Conservation (phyloP, 805 yeast species). For the Kregervanrija fluxuum region DNA sequence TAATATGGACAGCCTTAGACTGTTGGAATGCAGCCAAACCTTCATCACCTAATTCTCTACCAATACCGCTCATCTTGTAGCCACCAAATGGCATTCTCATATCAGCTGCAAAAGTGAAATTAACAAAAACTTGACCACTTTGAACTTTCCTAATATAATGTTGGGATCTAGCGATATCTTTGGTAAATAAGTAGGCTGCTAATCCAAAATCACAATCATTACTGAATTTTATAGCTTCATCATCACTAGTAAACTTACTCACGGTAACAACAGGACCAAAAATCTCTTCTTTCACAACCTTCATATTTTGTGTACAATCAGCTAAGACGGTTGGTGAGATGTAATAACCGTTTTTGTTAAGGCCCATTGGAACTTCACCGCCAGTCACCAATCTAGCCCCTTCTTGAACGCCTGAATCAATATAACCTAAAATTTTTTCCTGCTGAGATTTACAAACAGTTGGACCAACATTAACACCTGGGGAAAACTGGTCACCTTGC, state of each 20-base stretch:
- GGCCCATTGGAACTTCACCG: constrained; percentile 40
- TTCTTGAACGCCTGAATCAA: constrained; percentile 70
- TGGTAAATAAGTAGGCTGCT: constrained; percentile 87
- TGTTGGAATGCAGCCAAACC: constrained; percentile 83
- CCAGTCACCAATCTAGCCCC: constrained; percentile 76
- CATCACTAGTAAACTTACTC: constrained; percentile 73
- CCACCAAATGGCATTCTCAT: constrained; percentile 91
- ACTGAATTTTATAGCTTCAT: constrained; percentile 71
- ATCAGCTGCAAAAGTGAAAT: constrained; percentile 86
- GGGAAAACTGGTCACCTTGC: constrained; percentile 76
- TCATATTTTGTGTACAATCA: constrained; percentile 60
- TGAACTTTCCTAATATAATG: constrained; percentile 66
- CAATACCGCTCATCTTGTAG: constrained; percentile 82
- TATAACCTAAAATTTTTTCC: constrained; percentile 68
- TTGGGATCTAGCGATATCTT: constrained; percentile 65
- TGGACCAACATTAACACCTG: constrained; percentile 80
- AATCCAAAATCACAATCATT: constrained; percentile 81
- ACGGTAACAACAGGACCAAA: constrained; percentile 91
- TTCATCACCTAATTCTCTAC: constrained; percentile 88
- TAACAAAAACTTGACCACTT: constrained; percentile 90
- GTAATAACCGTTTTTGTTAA: constrained; percentile 50
- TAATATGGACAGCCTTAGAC: constrained; percentile 71
- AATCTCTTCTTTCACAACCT: constrained; percentile 69
- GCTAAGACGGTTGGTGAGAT: constrained; percentile 70
- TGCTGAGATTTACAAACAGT: constrained; percentile 79